A percentile compares a stretch with the other conserved stretches of the same genome.
These are phyloP conservation scores for Aspergillus pseudonomiae DNA, from an alignment of 2,329 filamentous ascomycete genomes.

Conservation along the genomic window DNA sequence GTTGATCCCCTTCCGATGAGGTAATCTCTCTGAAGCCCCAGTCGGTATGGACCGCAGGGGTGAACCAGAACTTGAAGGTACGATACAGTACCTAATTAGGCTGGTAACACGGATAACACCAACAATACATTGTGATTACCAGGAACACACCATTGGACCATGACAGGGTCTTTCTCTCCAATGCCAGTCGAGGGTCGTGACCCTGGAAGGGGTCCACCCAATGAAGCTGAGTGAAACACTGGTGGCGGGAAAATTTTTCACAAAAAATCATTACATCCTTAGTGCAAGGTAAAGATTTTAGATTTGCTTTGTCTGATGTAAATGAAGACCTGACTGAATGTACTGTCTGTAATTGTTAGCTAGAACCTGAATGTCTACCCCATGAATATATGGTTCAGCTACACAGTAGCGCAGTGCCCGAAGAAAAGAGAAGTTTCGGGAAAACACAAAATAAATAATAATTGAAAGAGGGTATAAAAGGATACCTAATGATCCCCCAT, in stretches of 20 bases:
- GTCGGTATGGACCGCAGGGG: not conserved
- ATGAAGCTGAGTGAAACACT: conserved; percentile 3
- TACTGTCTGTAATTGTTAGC: not conserved
- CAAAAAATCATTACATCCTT: not conserved
- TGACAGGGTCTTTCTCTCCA: not conserved
- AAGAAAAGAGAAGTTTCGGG: no score
- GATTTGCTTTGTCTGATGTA: not conserved
- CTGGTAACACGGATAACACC: not conserved
- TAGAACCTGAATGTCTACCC: not conserved
- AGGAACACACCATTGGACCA: not conserved
- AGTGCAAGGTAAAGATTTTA: not conserved
- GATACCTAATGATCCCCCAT: not conserved
- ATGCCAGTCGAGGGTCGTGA: not conserved
- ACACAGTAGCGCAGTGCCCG: not conserved
- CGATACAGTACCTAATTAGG: not conserved
- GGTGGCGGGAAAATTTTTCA: conserved; percentile 4
- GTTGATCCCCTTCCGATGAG: not conserved
- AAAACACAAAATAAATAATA: not conserved
- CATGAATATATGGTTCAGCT: not conserved
- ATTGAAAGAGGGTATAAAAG: not conserved
- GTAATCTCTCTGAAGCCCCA: not conserved
- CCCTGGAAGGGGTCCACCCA: not conserved
- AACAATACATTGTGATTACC: conserved; percentile 5
- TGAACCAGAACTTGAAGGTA: not conserved
- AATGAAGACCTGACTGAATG: not conserved